Evolutionary conservation across 2,329 filamentous ascomycete genomes (phyloP).

Genomic region (Penicillium verrucosum): DNA sequence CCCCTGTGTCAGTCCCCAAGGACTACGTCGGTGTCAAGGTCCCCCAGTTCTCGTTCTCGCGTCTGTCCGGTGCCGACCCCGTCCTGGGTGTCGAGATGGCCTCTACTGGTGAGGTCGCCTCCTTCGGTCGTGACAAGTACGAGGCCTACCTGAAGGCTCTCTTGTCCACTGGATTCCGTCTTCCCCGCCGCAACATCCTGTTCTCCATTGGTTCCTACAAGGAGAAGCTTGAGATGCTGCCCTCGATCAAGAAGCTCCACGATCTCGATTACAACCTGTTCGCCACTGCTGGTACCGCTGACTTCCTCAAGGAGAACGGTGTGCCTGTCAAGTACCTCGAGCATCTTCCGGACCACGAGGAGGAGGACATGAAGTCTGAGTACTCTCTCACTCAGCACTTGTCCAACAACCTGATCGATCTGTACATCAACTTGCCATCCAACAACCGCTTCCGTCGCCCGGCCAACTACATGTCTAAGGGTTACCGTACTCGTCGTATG

Average conservation of each 20-base stretch:
- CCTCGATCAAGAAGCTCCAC: constrained; percentile 84
- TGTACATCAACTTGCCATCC: constrained; percentile 99
- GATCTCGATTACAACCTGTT: constrained; percentile 93
- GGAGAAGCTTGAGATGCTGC: constrained; percentile 96
- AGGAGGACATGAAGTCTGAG: constrained; percentile 86
- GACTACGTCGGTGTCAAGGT: constrained; percentile 96
- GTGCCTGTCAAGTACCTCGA: constrained; percentile 93
- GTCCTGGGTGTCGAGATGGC: constrained; percentile 99
- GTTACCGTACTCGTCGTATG: constrained; percentile 95
- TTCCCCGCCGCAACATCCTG: constrained; percentile 92
- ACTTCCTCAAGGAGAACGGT: constrained; percentile 90
- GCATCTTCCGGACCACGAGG: constrained; percentile 66
- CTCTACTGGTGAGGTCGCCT: constrained; percentile 96
- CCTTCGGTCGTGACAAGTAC: constrained; percentile 92
- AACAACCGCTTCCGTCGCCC: constrained; percentile 95
- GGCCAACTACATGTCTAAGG: constrained; percentile 97
- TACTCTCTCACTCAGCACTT: constrained; percentile 96
- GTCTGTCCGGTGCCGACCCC: constrained; percentile 90
- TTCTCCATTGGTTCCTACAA: constrained; percentile 96
- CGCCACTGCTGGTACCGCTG: constrained; percentile 91
- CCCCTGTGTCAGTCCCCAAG: constrained; percentile 68
- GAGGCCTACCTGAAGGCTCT: constrained; percentile 97
- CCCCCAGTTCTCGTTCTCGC: constrained; percentile 97
- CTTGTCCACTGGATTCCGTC: constrained; percentile 91
- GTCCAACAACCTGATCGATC: constrained; percentile 94